A percentile compares a stretch with the other conserved stretches of the same genome.
Conservation (phyloP, 208 protist genomes). For the Trypanosoma platydactyli region DNA sequence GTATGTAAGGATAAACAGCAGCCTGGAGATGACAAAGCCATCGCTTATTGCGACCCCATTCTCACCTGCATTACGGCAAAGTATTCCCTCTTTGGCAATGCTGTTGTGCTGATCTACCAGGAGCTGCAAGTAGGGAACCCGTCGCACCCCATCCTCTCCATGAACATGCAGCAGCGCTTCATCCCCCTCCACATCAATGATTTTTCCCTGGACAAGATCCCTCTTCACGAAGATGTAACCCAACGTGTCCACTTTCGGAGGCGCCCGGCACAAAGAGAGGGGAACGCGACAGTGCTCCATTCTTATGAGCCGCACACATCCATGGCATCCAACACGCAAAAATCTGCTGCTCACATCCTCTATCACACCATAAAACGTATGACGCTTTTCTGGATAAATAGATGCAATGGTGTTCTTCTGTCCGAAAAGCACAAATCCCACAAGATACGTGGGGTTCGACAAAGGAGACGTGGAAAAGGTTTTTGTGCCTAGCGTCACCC, state of each 20-base stretch:
- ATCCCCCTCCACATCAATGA: conserved; percentile 39
- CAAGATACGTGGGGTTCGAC: conserved; percentile 21
- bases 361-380: conserved; percentile 38
- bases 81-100: conserved; percentile 60
- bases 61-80: conserved; percentile 37
- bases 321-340: conserved; percentile 37
- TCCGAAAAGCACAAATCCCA: conserved; percentile 83
- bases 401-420: conserved; percentile 53
- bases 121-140: conserved; percentile 47
- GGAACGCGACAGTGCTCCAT: conserved; percentile 80
- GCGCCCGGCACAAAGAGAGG: conserved; percentile 37
- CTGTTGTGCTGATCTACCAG: conserved; percentile 44
- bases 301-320: conserved; percentile 44
- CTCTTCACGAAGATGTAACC: conserved; percentile 76
- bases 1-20: conserved; percentile 82
- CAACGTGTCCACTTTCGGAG: conserved; percentile 25
- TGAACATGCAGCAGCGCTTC: conserved; percentile 42
- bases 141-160: conserved; percentile 28
- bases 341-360: conserved; percentile 55
- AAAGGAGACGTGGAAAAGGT: conserved; percentile 28
- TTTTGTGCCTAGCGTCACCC: conserved; percentile 65
- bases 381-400: conserved; percentile 59
- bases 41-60: conserved; percentile 57
- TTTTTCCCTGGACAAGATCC: conserved; percentile 59
- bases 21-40: conserved; percentile 84